Evolutionary conservation across 2,329 filamentous ascomycete species (phyloP), one percentile per base, ranked within the genome.

Genomic region (Microcyclosporella mali): DNA sequence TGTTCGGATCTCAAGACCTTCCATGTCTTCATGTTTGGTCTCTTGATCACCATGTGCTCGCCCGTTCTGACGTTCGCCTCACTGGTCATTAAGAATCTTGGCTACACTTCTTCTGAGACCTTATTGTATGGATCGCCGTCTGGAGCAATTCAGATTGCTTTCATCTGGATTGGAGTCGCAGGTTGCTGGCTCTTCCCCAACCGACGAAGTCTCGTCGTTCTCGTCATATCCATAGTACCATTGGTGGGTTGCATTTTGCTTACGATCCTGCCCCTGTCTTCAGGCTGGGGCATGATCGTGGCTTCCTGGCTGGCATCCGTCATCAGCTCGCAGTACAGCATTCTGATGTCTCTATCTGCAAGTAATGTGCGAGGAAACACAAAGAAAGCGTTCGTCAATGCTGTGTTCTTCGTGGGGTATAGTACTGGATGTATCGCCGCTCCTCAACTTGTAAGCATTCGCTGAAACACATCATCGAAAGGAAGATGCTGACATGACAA

Each of bases 281-380:
- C 64, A 1, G 64, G 66, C 30, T 75, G 72, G 72, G 70, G 68
- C 3, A 64, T 74, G 44, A 71, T 75, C 15, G 66, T 68, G 2
- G 64, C 69, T 0, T 66, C 70, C 0, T 75, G 72, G 72, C 57
- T 75, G 18, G 62, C 68, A 18, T 70, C 68, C 1, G 68, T 66
- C 40, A 70, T 72, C 44, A 67, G 67, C 65, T 19, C 55, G 62
- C 25, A 67, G 65, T 65, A 66, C 64, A 3, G 43, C 33, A 65
- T 71, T 16, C 60, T 71, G 1, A 61, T 73, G 7, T 67, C 62
- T 1, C 62, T 74, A 1, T 64, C 61, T 1, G 70, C 71, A 0
- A 74, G 70, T 2, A 75, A 75, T 41, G 65, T 74, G 18, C 71
- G 72, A 39, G 71, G 73, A 0, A 75, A 75, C 52, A 75, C 72